Evolutionary conservation across 768 basidiomycete genomes (phyloP), one percentile per base, ranked within the genome.

Genomic region (Suillus brevipes): DNA sequence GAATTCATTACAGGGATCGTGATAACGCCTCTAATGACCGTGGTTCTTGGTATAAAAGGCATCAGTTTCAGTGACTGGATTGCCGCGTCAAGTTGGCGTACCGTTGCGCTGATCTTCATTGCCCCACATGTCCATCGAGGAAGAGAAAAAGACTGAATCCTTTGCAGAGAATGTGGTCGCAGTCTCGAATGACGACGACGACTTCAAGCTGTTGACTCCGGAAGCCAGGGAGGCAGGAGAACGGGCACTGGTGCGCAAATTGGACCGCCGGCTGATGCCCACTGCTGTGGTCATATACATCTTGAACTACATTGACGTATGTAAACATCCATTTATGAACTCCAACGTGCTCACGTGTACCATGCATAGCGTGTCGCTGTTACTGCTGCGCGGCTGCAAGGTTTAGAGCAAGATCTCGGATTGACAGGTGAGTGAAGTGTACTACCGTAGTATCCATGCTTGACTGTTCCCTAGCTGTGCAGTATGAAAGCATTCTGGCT

Each of bases 401-500:
- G 82, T 12, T 66, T 83, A 31, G 75, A 79, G 66, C 45, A 71
- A 25, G 82, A 83, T 65, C 70, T 83, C 4, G 62, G 71, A n/a
- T 64, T 81, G 16, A 69, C 65, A 25, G 75, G 80, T 78, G 49
- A 52, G 66, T 52, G 6, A 16, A 49, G 18, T 20, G 12, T 13
- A 9, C 58, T 3, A 4, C 10, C 6, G 16, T 64, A 16, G 42
- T n/a, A n/a, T 43, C 28, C 37, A 43, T 38, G 13, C 20, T 50
- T 61, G 64, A 40, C 16, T 6, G 14, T 40, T 36, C 28, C 18
- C 12, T 64, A 87, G 86, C 83, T 64, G 72, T 86, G 18, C 81
- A 86, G 69, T 87, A 87, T 68, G 77, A 78, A 28, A 82, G 82
- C 4, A 75, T 86, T 28, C 73, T 87, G 16, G 85, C 85, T 0